Conservation (phyloP, 2,329 filamentous ascomycete species). For the Ceratocystis harringtonii region DNA sequence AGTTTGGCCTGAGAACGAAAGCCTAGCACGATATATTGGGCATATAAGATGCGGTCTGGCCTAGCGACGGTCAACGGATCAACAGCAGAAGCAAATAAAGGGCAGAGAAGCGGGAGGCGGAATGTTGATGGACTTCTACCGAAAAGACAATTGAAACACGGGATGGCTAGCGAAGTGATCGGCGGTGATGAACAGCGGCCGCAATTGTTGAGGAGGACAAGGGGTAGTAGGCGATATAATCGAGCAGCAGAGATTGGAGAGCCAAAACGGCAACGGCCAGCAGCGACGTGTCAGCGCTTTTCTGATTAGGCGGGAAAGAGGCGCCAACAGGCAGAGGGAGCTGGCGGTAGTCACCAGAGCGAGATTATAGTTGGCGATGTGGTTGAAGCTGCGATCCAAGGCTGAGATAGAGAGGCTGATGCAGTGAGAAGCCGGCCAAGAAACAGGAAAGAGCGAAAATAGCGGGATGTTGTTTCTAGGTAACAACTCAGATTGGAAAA, state of each 20-base stretch:
- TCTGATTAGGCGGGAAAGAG: no score
- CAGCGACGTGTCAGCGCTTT: no score
- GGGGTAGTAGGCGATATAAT: no score
- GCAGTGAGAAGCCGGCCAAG: neutral
- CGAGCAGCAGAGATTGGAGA: no score
- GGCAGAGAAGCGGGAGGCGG: no score
- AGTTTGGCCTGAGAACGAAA: neutral
- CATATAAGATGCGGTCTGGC: neutral
- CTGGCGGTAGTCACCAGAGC: no score
- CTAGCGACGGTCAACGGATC: neutral
- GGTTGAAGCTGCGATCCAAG: no score
- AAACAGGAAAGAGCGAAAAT: neutral
- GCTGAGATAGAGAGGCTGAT: no score
- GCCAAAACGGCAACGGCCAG: no score
- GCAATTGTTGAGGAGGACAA: neutral
- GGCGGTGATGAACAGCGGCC: neutral
- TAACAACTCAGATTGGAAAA: neutral
- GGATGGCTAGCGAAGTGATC: neutral
- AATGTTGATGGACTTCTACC: no score
- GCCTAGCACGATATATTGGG: neutral
- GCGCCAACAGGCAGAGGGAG: no score
- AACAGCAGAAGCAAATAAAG: neutral
- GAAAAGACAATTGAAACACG: neutral
- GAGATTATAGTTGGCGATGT: no score
- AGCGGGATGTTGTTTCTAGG: neutral